Base-by-base conservation (phyloP, 108 stramenopile genomes). In the Conticribra guillardii region DNA sequence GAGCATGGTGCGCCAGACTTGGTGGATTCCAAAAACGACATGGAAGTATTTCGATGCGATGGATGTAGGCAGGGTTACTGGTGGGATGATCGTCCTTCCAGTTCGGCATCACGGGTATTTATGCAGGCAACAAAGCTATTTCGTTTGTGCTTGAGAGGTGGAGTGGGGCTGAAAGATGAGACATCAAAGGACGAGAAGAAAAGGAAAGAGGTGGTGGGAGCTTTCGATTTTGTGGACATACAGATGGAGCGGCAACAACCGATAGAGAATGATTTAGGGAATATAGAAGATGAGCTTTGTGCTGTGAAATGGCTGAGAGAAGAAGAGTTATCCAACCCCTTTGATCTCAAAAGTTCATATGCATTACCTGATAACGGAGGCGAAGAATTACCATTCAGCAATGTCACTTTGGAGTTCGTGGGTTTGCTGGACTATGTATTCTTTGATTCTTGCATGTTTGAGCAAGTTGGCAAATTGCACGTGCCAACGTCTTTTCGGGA, bases 361-460 rank as follows among this genome's bases (percentile, higher is more conserved):
- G 73, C 52, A n/a, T 17, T 56, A 15, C 16, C 14, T 7, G 74
- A 80, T 44, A 46, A 65, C 30, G 64, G 27, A 18, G 64, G 70
- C 34, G 89, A 91, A 59, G 24, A 46, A 2, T 47, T 90, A 31
- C 70, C 84, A 9, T 96, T 96, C 73, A 91, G 91, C 24, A 96
- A 96, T 55, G 87, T 96, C 21, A 96, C 94, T 8, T 56, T 45
- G 49, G 87, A 86, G 51, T 96, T 96, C 69, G 90, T 88, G 8
- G 90, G 89, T n/a, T 56, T 63, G 8, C 56, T 96, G 41, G 94
- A 96, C 67, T 92, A 96, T 60, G 81, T 96, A 16, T 82, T 96
- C 41, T 86, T 62, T 55, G 79, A 84, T 4, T 2, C 60, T 19
- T 28, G 71, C 0, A 24, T 54, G 4, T 73, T 95, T 34, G 66